Evolutionary conservation across 208 protist genomes (phyloP).

Genomic region (Trypanosoma theileri): DNA sequence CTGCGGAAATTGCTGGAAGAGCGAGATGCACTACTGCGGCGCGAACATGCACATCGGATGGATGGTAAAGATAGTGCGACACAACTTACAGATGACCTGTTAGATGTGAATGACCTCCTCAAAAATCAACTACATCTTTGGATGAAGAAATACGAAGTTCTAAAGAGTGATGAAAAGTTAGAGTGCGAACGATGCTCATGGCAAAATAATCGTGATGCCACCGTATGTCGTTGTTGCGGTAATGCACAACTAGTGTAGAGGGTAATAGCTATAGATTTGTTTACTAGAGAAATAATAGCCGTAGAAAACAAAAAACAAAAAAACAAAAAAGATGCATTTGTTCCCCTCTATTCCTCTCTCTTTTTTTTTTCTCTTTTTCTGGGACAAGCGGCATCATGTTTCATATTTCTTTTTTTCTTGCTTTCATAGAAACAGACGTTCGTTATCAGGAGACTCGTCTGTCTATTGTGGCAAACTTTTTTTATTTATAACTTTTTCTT

Average conservation of each 20-base stretch:
- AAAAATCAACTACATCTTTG: slow-evolving; percentile 46
- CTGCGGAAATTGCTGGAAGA: slow-evolving; percentile 65
- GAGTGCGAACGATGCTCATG: slow-evolving; percentile 77
- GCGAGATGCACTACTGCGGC: slow-evolving; percentile 54
- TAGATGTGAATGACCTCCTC: slow-evolving; percentile 62
- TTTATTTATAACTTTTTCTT: too few relatives aligned
- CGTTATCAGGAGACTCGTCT: too few relatives aligned
- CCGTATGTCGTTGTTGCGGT: slow-evolving; percentile 65
- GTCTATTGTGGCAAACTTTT: too few relatives aligned
- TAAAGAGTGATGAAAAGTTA: slow-evolving; percentile 55
- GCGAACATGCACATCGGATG: slow-evolving; percentile 59
- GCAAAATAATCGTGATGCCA: slow-evolving; percentile 47
- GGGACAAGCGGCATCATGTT: too few relatives aligned
- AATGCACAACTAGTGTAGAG: slow-evolving; percentile 37
- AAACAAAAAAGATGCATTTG: not conserved
- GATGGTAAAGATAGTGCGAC: slow-evolving; percentile 61
- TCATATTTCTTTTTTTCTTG: too few relatives aligned
- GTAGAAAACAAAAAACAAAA: slow-evolving; percentile 1
- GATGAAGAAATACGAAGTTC: slow-evolving; percentile 59
- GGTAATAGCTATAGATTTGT: not conserved
- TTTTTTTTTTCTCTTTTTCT: too few relatives aligned
- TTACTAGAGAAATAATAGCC: not conserved
- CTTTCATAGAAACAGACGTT: too few relatives aligned
- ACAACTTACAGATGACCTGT: slow-evolving; percentile 56
- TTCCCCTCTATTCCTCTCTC: too few relatives aligned